phyloP scores from a whole-genome alignment of 1,284 basidiomycete species.

The Naganishia cerealis region DNA sequence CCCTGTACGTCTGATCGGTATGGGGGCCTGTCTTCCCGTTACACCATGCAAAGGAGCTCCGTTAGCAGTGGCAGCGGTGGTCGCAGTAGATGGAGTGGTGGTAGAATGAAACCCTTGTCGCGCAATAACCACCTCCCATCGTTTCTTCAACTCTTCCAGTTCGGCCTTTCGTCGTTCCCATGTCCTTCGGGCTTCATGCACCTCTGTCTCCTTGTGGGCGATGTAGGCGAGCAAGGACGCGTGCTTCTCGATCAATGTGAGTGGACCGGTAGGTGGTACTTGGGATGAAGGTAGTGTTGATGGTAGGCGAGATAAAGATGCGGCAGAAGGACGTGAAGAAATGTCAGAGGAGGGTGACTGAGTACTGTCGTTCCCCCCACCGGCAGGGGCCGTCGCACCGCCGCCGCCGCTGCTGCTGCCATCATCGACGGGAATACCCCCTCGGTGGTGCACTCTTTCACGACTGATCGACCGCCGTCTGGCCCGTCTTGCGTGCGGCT shows the following conservation, averaged over 20 bases:
- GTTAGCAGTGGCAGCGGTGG: too few relatives aligned
- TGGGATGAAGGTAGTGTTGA: neutral
- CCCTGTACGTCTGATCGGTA: slow-evolving; percentile 10
- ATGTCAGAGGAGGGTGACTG: neutral
- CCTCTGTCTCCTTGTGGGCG: slow-evolving; percentile 27
- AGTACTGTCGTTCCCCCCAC: neutral
- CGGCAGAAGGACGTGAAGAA: neutral
- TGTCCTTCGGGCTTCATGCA: neutral
- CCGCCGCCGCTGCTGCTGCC: slow-evolving; percentile 2
- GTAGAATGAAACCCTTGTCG: slow-evolving; percentile 20
- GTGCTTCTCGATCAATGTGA: slow-evolving; percentile 24
- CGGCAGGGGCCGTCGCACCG: neutral
- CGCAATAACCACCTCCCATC: slow-evolving; percentile 20
- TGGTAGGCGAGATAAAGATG: neutral
- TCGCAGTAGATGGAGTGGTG: neutral
- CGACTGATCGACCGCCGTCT: slow-evolving; percentile 3
- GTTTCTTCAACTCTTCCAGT: slow-evolving; percentile 18
- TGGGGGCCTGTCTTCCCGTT: neutral
- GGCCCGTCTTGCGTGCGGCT: slow-evolving; percentile 7
- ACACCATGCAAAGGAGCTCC: neutral
- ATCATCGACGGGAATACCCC: neutral
- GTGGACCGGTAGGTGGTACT: neutral
- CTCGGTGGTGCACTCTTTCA: neutral
- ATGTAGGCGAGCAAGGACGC: slow-evolving; percentile 23
- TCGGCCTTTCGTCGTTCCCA: slow-evolving; percentile 6